A percentile compares a stretch with the other conserved stretches of the same genome.
Conservation (phyloP, 2,329 filamentous ascomycete species). For the Aschersonia sp. region DNA sequence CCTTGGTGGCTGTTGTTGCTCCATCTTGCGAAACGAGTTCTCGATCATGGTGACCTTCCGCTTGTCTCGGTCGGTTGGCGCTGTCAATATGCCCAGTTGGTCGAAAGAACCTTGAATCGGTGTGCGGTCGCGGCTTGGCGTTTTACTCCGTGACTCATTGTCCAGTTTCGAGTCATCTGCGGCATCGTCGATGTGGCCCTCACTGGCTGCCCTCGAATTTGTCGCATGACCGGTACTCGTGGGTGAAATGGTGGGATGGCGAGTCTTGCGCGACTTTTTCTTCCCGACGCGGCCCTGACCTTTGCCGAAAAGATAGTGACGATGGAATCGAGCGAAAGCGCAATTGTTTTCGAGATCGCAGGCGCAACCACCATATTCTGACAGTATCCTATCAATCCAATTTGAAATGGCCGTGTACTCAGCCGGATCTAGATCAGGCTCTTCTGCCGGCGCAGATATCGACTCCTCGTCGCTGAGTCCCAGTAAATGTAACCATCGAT, state of each 20-base stretch:
- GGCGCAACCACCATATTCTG: slow-evolving; percentile 68
- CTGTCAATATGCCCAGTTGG: slow-evolving; percentile 44
- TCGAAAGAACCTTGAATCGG: slow-evolving; percentile 47
- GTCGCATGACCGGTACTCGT: slow-evolving; percentile 47
- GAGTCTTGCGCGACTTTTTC: slow-evolving; percentile 41
- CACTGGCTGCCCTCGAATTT: slow-evolving; percentile 50
- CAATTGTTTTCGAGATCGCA: slow-evolving; percentile 52
- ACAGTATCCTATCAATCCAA: slow-evolving; percentile 57
- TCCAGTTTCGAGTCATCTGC: slow-evolving; percentile 32
- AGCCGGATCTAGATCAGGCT: slow-evolving; percentile 40
- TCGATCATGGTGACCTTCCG: slow-evolving; percentile 53
- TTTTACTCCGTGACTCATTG: slow-evolving; percentile 45
- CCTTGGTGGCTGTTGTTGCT: slow-evolving; percentile 38
- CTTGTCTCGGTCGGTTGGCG: slow-evolving; percentile 52
- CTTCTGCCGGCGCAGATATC: slow-evolving; percentile 24
- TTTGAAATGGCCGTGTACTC: slow-evolving; percentile 46
- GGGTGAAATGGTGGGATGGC: slow-evolving; percentile 41
- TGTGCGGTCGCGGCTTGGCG: slow-evolving; percentile 51
- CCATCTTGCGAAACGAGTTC: slow-evolving; percentile 48
- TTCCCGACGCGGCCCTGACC: slow-evolving; percentile 26
- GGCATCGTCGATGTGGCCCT: slow-evolving; percentile 41
- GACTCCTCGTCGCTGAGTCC: slow-evolving; percentile 47
- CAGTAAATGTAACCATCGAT: slow-evolving; percentile 42
- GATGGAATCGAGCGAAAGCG: slow-evolving; percentile 48
- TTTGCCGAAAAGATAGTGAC: slow-evolving; percentile 35